Base-by-base conservation (phyloP, 2,329 filamentous ascomycete species). In the Aspergillus sp. region DNA sequence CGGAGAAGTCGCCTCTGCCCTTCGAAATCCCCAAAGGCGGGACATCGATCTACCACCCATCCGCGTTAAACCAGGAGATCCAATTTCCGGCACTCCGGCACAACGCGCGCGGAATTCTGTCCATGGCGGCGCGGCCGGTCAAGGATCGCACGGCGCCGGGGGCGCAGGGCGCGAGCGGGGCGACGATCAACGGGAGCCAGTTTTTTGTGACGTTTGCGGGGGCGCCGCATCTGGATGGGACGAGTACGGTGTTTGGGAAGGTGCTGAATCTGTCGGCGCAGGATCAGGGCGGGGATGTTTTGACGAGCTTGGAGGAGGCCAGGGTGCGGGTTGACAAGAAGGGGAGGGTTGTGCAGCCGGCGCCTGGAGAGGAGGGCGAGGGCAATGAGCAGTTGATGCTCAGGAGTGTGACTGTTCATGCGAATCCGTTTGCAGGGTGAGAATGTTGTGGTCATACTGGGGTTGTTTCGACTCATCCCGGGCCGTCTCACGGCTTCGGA, bases 201-300 rank as follows among this genome's bases (percentile, higher is more conserved):
- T 80, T 80, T 58, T 80, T 79, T 53, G 65, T 80, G 29, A 74
- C 71, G 0, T 72, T 77, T 48, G 74, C 70, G 14, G 59, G 74
- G 2, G 73, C 75, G 10, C 67, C 74, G 34, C 76, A 80, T 64
- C 55, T 80, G 22, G 76, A 80, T 52, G 76, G 76, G 5, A 74
- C 76, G 51, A 80, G 79, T 48, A 78, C 76, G 0, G 74, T 79
- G 2, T 80, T 80, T 57, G 76, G 76, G 10, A 69, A 72, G 42
- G 66, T 80, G 12, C 53, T 80, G 42, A 61, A 60, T 32, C 32
- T 59, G 40, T 57, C 41, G 30, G 51, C 46, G 19, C 58, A 51
- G 24, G 68, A 68, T 52, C 69, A 66, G 41, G 60, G 49, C 4
- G 64, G 53, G 6, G 57, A 64, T 48, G 54, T 63, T 8, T 40